Conservation (phyloP, 306 rosid species). For the Medicago truncatula region MtrunA17r5.0-ANR NC_053047.1:11836501-11837000, state of each 20-base stretch:
- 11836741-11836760: background rate
- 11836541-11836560: background rate
- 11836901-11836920: too few relatives aligned
- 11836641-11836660: background rate
- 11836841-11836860: too few relatives aligned
- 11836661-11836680: too few relatives aligned
- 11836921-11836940: too few relatives aligned
- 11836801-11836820: too few relatives aligned
- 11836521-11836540: constrained; percentile 6
- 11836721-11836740: background rate
- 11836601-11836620: background rate
- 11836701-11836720: background rate
- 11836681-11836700: background rate
- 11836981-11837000: too few relatives aligned
- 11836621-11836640: background rate
- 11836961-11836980: too few relatives aligned
- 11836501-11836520: background rate
- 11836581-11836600: background rate
- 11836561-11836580: background rate
- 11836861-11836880: too few relatives aligned
- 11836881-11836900: too few relatives aligned
- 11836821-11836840: too few relatives aligned
- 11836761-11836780: background rate
- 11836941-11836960: too few relatives aligned
- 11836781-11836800: background rate